Evolutionary conservation across 2,329 filamentous ascomycete genomes (phyloP).

Genomic region (Penicillium sp.): DNA sequence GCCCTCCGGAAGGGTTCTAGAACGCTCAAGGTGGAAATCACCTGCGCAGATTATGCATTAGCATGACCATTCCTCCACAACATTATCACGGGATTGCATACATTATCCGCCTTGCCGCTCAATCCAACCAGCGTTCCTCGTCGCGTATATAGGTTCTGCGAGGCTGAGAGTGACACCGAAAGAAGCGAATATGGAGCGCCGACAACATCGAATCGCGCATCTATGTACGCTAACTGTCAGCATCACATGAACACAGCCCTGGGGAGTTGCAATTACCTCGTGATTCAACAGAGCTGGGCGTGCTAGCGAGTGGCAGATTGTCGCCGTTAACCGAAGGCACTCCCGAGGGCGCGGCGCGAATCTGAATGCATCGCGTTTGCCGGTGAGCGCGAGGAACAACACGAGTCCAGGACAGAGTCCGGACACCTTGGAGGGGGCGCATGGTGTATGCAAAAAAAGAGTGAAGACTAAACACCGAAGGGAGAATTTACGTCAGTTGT

Average conservation of each 20-base stretch:
- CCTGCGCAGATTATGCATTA: constrained; percentile 48
- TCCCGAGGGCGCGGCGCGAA: constrained; percentile 44
- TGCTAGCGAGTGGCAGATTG: constrained; percentile 36
- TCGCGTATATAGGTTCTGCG: constrained; percentile 87
- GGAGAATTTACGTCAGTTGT: constrained; percentile 26
- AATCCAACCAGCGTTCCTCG: constrained; percentile 87
- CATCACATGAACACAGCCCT: too few relatives aligned
- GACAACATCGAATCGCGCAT: constrained; percentile 91
- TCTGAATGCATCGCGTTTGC: constrained; percentile 41
- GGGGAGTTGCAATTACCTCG: constrained; percentile 34
- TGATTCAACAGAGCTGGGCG: constrained; percentile 41
- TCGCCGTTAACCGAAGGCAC: constrained; percentile 39
- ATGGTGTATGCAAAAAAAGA: constrained; percentile 25
- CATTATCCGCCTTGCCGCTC: constrained; percentile 86
- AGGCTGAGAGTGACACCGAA: constrained; percentile 87
- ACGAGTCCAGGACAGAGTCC: constrained; percentile 34
- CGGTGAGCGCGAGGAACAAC: constrained; percentile 29
- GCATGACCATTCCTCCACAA: background rate
- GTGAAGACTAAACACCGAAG: constrained; percentile 6
- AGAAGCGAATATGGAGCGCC: constrained; percentile 90
- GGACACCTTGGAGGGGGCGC: constrained; percentile 37
- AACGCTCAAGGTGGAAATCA: constrained; percentile 82
- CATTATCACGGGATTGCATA: constrained; percentile 41
- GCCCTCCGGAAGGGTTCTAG: constrained; percentile 80
- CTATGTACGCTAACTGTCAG: constrained; percentile 47